These are phyloP conservation scores for Paraleonurus japonicus DNA, from an alignment of 257 asterid species.

Conservation along the genomic window DNA sequence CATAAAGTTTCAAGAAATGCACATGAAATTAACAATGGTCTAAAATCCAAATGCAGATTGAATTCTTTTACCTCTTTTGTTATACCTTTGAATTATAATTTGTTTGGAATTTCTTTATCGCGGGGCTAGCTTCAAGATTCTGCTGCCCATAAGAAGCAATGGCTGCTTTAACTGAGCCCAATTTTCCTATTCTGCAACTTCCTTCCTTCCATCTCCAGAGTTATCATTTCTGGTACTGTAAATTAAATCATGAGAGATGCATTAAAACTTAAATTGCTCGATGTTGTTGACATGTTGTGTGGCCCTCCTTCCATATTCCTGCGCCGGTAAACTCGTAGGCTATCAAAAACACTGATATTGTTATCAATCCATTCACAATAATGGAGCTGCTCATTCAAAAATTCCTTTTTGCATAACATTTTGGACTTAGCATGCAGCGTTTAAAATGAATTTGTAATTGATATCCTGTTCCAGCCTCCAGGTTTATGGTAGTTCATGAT, in stretches of 20 bases:
- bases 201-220: slow-evolving; percentile 17
- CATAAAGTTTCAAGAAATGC: not conserved
- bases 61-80: not conserved
- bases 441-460: not conserved
- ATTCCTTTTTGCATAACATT: not conserved
- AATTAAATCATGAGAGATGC: not conserved
- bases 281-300: too few relatives aligned
- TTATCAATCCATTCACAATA: too few relatives aligned
- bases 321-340: not conserved
- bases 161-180: slow-evolving; percentile 39
- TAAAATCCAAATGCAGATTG: not conserved
- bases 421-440: not conserved
- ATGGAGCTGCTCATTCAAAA: not conserved
- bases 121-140: slow-evolving; percentile 6
- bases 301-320: not conserved
- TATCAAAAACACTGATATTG: too few relatives aligned
- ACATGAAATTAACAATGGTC: not conserved
- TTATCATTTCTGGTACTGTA: not conserved
- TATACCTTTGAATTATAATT: slow-evolving; percentile 36
- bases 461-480: slow-evolving; percentile 13
- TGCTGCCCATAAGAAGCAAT: slow-evolving; percentile 32
- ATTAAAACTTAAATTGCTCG: too few relatives aligned
- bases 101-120: slow-evolving; percentile 18
- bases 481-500: not conserved
- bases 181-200: slow-evolving; percentile 21